phyloP scores from a whole-genome alignment of 768 basidiomycete species.

The Auriscalpium vulgare region DNA sequence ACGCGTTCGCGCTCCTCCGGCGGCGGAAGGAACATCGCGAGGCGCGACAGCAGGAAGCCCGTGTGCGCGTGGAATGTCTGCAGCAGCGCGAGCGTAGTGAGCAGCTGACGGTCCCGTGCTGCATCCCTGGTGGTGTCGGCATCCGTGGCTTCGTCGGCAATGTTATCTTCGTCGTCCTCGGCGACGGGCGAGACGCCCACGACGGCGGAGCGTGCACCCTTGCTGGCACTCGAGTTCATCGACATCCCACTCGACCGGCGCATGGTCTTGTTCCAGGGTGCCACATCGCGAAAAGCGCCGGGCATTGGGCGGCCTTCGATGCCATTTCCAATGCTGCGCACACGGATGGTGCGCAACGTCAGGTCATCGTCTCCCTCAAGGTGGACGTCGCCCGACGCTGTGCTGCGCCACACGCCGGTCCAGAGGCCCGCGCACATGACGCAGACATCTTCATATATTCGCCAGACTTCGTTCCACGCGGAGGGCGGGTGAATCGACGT shows the following conservation, averaged over 20 bases:
- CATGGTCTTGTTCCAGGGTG: slow-evolving; percentile 15
- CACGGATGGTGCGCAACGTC: slow-evolving; percentile 31
- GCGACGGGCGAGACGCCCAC: slow-evolving; percentile 5
- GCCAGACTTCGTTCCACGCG: slow-evolving; percentile 69
- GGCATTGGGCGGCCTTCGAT: slow-evolving; percentile 47
- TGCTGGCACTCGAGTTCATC: slow-evolving; percentile 3
- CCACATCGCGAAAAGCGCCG: slow-evolving; percentile 20
- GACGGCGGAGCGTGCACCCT: slow-evolving; percentile 7
- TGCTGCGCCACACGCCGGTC: slow-evolving; percentile 60
- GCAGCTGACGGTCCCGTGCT: slow-evolving; percentile 24
- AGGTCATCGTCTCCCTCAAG: slow-evolving; percentile 65
- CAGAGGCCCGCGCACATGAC: slow-evolving; percentile 77
- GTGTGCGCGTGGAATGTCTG: slow-evolving; percentile 61
- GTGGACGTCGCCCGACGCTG: slow-evolving; percentile 38
- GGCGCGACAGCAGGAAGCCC: slow-evolving; percentile 45
- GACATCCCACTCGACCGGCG: slow-evolving; percentile 23
- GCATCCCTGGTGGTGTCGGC: slow-evolving; percentile 44
- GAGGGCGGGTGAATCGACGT: slow-evolving; percentile 22
- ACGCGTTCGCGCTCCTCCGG: background rate
- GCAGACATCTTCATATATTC: slow-evolving; percentile 80
- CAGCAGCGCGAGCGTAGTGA: slow-evolving; percentile 44
- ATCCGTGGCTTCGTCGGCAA: slow-evolving; percentile 41
- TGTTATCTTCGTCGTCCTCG: slow-evolving; percentile 25
- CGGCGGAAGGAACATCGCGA: slow-evolving; percentile 21
- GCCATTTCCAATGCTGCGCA: slow-evolving; percentile 58